Conservation (phyloP, 768 basidiomycete species). For the Amanita exitialis region DNA sequence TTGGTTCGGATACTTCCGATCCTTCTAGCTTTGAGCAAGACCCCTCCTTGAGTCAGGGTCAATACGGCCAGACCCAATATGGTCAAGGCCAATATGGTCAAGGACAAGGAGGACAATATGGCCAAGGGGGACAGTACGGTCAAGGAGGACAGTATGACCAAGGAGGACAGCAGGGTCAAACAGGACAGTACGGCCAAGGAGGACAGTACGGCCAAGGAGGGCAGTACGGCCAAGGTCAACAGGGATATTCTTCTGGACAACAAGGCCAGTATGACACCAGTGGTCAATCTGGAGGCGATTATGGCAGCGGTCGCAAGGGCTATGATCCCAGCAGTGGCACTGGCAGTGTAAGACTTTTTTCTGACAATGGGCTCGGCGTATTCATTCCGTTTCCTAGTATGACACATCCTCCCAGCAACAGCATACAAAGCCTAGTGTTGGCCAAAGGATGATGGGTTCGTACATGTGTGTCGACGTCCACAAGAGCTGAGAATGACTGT, state of each 20-base stretch:
- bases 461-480: background rate
- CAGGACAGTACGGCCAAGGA: background rate
- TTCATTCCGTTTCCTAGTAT: background rate
- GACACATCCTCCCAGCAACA: background rate
- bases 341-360: background rate
- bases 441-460: slow-evolving; percentile 1
- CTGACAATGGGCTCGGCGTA: background rate
- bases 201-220: background rate
- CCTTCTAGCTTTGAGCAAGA: background rate
- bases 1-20: background rate
- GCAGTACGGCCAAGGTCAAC: background rate
- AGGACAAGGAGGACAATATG: background rate
- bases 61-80: background rate
- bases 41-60: background rate
- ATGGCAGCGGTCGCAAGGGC: background rate
- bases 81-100: background rate
- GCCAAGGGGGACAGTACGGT: background rate
- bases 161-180: background rate
- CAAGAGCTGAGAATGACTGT: background rate
- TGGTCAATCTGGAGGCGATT: background rate
- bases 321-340: background rate
- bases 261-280: background rate
- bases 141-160: background rate
- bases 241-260: background rate
- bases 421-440: background rate